These are phyloP conservation scores for Prototheca cutis DNA, from an alignment of 163 green algal genomes.

Conservation along the genomic window DNA sequence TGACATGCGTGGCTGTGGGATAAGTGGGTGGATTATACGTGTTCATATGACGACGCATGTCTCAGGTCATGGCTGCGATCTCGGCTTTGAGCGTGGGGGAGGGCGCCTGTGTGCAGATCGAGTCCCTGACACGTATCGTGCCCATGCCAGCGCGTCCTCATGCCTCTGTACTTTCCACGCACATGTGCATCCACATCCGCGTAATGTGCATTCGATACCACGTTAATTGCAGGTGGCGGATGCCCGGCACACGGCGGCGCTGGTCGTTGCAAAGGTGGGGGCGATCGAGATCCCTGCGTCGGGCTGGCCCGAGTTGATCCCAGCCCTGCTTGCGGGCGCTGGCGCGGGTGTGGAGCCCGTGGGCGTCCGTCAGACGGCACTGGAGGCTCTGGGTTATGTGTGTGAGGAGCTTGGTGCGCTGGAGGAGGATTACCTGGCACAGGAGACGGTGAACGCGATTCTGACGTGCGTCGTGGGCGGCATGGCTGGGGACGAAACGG, in stretches of 20 bases:
- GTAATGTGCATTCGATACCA: background rate
- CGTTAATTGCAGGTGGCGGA: slow-evolving; percentile 26
- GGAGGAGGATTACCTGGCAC: slow-evolving; percentile 68
- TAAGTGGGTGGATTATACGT: too few relatives aligned
- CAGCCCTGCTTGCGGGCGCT: slow-evolving; percentile 74
- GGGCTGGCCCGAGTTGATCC: slow-evolving; percentile 81
- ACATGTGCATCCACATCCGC: background rate
- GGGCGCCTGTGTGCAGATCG: too few relatives aligned
- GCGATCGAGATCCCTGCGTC: slow-evolving; percentile 78
- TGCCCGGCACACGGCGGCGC: slow-evolving; percentile 68
- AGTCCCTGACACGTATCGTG: too few relatives aligned
- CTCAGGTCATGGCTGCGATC: too few relatives aligned
- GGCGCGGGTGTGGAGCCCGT: slow-evolving; percentile 20
- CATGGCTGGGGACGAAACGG: slow-evolving; percentile 69
- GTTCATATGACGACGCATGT: too few relatives aligned
- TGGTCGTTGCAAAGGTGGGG: slow-evolving; percentile 91
- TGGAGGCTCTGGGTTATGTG: slow-evolving; percentile 89
- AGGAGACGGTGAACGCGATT: slow-evolving; percentile 86
- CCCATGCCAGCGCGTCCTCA: too few relatives aligned
- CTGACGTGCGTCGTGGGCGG: slow-evolving; percentile 87
- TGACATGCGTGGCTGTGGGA: too few relatives aligned
- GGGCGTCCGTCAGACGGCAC: slow-evolving; percentile 65
- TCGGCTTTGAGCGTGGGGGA: too few relatives aligned
- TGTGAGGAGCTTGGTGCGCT: slow-evolving; percentile 90
- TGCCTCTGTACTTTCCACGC: too few relatives aligned